Percentiles rank a stretch among this genome's conserved stretches.
These are phyloP conservation scores for Leccinellum rugosiceps DNA, from an alignment of 768 basidiomycete species.

Conservation along the genomic window DNA sequence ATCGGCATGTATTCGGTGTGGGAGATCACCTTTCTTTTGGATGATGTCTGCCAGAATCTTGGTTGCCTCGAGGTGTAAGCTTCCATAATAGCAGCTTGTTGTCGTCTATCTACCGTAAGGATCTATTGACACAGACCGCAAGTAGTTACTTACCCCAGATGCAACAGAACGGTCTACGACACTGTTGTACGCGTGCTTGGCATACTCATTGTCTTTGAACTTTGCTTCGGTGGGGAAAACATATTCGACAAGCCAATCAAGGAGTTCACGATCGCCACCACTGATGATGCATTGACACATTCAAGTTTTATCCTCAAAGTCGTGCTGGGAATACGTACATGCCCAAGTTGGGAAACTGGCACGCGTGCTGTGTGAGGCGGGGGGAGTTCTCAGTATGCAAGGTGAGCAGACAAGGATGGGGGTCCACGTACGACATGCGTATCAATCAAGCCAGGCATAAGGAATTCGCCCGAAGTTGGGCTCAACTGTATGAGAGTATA, in stretches of 20 bases:
- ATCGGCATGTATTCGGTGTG: neutral
- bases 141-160: constrained; percentile 56
- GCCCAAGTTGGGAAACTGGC: constrained; percentile 41
- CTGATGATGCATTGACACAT: constrained; percentile 31
- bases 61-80: constrained; percentile 74
- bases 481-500: constrained; percentile 34
- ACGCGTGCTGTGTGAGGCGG: constrained; percentile 20
- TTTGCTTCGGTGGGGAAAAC: constrained; percentile 86
- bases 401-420: neutral
- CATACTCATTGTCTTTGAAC: constrained; percentile 66
- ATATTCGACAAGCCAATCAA: constrained; percentile 78
- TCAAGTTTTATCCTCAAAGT: neutral
- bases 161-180: constrained; percentile 70
- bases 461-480: constrained; percentile 51
- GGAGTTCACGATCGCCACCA: constrained; percentile 77
- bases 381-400: neutral
- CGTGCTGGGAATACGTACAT: constrained; percentile 15
- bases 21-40: constrained; percentile 46
- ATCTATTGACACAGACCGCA: neutral
- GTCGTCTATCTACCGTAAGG: constrained; percentile 53
- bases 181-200: constrained; percentile 56
- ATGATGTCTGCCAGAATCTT: constrained; percentile 74
- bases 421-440: constrained; percentile 74
- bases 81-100: constrained; percentile 87
- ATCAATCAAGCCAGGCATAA: constrained; percentile 87